Evolutionary conservation across 208 protist genomes (phyloP), one percentile per base, ranked within the genome.

Genomic region (Leishmania lainsoni): DNA sequence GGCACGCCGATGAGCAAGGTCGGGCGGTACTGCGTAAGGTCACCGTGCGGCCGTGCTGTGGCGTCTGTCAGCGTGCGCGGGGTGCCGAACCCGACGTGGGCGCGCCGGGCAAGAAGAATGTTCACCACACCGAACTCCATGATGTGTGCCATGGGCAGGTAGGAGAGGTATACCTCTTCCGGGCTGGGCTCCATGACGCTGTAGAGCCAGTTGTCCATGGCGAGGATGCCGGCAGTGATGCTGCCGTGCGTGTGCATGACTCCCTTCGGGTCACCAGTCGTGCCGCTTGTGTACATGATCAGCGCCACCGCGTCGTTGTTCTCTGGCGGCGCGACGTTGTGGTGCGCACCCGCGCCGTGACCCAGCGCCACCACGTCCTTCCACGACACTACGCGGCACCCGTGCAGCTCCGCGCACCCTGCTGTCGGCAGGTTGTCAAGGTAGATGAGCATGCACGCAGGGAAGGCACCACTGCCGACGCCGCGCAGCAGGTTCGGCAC

Each of bases 81-180:
- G 42, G 58, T 89, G 78, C 92, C 92, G 81, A 96, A 98, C 69
- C 92, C 87, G 69, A 97, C 94, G 90, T 80, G 5, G 91, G 49
- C 49, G 84, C 86, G 48, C 94, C 96, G n/a, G 90, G 84, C 5
- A 78, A 49, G 42, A 98, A 76, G 68, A 98, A 96, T 72, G 58
- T 86, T 94, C 16, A 94, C 76, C 51, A 95, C 90, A 22, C 83
- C 85, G 75, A 98, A 89, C 87, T 99, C 96, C 63, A 99, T 90
- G 81, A 99, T 98, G 87, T 99, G 97, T 29, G 96, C 97, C 35
- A 98, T 86, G 42, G 97, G 97, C 26, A 99, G 87, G 81, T 98
- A 99, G 1, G 93, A 89, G 65, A 97, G 87, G 84, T 98, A 97
- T 45, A 74, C 83, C 77, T 98, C 94, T 5, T 72, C 51, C 12